Evolutionary conservation across 1,284 basidiomycete genomes (phyloP).

Genomic region (Rhodotorula sp.): DNA sequence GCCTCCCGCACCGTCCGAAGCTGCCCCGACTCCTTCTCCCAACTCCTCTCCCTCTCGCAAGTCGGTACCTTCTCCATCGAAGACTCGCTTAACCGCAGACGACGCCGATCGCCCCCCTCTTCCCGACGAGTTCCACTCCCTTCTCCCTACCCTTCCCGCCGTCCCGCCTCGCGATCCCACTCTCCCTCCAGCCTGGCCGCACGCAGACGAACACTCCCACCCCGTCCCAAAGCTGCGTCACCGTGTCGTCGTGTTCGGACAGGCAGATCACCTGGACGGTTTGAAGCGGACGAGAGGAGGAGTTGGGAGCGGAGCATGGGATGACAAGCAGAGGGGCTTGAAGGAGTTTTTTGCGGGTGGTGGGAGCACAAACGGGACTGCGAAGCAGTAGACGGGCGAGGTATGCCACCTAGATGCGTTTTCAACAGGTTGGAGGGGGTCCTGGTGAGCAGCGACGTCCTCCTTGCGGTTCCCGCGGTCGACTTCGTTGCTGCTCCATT

Average conservation of each 20-base stretch:
- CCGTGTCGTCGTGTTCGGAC: constrained; percentile 47
- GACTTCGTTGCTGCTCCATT: no score
- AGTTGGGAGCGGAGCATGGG: constrained; percentile 67
- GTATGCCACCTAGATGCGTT: no score
- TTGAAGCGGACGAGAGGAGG: constrained; percentile 69
- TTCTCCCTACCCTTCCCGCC: constrained; percentile 44
- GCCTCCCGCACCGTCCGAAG: constrained; percentile 26
- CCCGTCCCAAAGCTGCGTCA: constrained; percentile 43
- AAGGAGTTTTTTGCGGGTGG: constrained; percentile 70
- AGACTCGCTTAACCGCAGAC: background rate
- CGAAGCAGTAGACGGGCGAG: background rate
- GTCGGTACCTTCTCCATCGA: background rate
- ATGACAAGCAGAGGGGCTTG: constrained; percentile 71
- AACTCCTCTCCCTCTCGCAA: background rate
- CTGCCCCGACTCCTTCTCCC: background rate
- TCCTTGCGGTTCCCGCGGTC: no score
- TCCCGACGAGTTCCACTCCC: constrained; percentile 4
- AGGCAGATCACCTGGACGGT: constrained; percentile 50
- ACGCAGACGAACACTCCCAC: background rate
- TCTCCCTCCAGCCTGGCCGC: constrained; percentile 11
- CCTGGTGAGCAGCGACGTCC: no score
- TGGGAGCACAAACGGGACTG: background rate
- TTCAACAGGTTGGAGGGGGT: no score
- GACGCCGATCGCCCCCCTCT: constrained; percentile 15
- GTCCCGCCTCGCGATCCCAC: constrained; percentile 39